Evolutionary conservation across 1,139 yeast genomes (phyloP), one percentile per base, ranked within the genome.

Genomic region (Suhomyces panamericanus): DNA sequence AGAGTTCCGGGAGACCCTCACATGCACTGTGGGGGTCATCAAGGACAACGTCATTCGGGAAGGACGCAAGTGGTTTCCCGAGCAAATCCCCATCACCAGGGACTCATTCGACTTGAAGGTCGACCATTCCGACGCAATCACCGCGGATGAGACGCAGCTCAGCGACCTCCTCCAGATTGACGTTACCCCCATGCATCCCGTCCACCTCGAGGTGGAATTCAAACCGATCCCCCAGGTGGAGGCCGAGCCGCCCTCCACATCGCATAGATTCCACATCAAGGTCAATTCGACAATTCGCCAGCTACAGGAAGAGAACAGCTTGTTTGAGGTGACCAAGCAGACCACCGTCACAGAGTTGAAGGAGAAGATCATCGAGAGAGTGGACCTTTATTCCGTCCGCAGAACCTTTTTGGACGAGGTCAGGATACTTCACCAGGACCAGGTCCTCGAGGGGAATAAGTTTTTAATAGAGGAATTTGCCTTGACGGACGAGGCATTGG

Each of bases 381-480:
- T 62, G 12, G 69, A 67, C 41, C 48, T 50, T 6, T 38, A 22
- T 15, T 54, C 62, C 17, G 70, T 64, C 0, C 51, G 59, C 27
- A 52, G 70, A 44, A 66, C 70, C 1, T 65, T 63, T 40, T 56
- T 56, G 39, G 70, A 66, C 31, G 70, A 67, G 44, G 46, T 67
- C 15, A 54, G 50, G 38, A 45, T 67, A 29, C 46, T 41, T 10
- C 57, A 53, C 43, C 46, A 54, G 9, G 49, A 47, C 10, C 43
- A 42, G 4, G 39, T 59, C 7, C 31, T 36, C n/a, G 38, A 32
- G 9, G 34, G 33, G 12, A 33, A 17, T 3, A 32, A 10, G 6
- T 24, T 33, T 13, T 16, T 43, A 14, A 20, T 39, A 20, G 51
- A 54, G 2, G 47, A 52, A 1, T 47, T 63, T 31, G 41, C 46